Evolutionary conservation across 306 rosid species (phyloP), one percentile per base, ranked within the genome.

Genomic region (Sindora glabra): DNA sequence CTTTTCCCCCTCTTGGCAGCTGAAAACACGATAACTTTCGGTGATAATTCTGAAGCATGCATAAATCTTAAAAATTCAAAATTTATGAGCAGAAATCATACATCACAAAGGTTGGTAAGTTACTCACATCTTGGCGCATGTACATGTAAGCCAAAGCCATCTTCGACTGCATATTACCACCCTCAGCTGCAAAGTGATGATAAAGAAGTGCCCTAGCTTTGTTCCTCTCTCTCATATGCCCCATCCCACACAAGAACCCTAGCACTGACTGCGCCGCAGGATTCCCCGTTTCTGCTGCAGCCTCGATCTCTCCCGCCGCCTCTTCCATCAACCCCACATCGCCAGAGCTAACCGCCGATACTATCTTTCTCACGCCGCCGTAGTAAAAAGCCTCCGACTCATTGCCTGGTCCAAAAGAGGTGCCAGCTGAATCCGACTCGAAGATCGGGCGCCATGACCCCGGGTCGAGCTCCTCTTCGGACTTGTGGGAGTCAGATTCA

Each of bases 381-480:
- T 79, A 80, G 77, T 92, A 92, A 3, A 72, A 49, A 19, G 69
- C 47, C 1, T 74, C 82, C 13, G 55, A 12, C 39, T 77, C 74
- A 5, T 72, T 21, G 8, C 38, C 52, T 11, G 59, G 37, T 27
- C 52, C 74, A 15, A 74, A 51, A 26, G 56, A 1, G 2, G 76
- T 22, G 23, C 48, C 5, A 8, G 45, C 0, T 8, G 83, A 70
- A 50, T 79, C 86, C 10, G 86, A 83, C 50, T 92, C 99, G 64
- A 92, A 89, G 57, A 92, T 74, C 17, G 86, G 89, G 59, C 96
- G 86, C 99, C 99, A 92, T 15, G 96, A 80, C 2, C 94, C 96
- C 5, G 95, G 96, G 68, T 92, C 95, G 21, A 89, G 95, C 68
- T 86, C 94, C 23, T 78, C 86, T 8, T 80, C 95, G 14, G 99